phyloP scores from a whole-genome alignment of 2,329 filamentous ascomycete genomes.

The Ceratocystis lukuohia region DNA sequence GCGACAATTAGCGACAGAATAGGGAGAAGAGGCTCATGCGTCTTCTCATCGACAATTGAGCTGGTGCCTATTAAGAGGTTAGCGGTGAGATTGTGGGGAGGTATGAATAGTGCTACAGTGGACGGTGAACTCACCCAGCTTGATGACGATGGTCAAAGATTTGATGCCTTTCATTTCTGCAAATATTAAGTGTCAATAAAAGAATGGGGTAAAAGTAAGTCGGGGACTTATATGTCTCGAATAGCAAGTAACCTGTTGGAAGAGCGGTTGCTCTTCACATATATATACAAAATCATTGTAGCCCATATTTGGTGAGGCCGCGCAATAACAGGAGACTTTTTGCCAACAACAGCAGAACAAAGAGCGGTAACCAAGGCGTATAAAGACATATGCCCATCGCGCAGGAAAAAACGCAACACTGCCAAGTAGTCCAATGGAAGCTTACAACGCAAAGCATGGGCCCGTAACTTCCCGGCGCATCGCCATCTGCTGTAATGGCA shows the following conservation, averaged over 20 bases:
- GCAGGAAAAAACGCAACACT: constrained; percentile 1
- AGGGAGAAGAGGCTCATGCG: constrained; percentile 82
- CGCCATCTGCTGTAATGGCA: background rate
- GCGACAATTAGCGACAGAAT: constrained; percentile 88
- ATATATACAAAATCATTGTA: background rate
- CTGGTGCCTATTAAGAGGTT: constrained; percentile 58
- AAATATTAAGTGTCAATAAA: background rate
- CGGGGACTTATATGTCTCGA: too few species aligned
- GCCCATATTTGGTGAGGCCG: background rate
- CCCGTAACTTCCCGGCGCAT: background rate
- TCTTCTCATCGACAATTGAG: constrained; percentile 95
- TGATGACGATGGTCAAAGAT: constrained; percentile 68
- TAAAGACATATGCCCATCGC: background rate
- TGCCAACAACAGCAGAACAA: background rate
- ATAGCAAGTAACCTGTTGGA: background rate
- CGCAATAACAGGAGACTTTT: constrained; percentile 4
- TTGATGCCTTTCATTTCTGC: constrained; percentile 51
- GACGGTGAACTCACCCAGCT: constrained; percentile 53
- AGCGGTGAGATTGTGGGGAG: background rate
- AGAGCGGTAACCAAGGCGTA: background rate
- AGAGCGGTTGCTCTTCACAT: background rate
- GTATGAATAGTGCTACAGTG: too few species aligned
- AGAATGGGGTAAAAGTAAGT: background rate
- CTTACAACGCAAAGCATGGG: constrained; percentile 2
- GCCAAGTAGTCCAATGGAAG: background rate